These are phyloP conservation scores for Whalleya microplaca DNA, from an alignment of 2,329 filamentous ascomycete genomes.

Conservation along the genomic window DNA sequence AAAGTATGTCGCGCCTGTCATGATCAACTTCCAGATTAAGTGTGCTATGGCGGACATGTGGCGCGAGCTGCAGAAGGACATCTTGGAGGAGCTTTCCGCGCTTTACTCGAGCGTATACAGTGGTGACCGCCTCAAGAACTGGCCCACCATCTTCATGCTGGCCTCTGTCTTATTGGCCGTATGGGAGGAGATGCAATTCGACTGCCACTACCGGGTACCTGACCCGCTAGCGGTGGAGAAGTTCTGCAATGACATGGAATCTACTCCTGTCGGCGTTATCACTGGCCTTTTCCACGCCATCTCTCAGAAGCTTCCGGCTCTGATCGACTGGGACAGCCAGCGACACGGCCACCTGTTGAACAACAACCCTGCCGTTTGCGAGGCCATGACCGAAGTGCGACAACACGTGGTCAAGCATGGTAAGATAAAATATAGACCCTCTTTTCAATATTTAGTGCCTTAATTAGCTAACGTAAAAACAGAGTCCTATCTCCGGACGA, in stretches of 20 bases:
- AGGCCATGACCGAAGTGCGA: constrained; percentile 94
- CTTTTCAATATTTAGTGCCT: not conserved
- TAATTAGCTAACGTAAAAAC: constrained; percentile 49
- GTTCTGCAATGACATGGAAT: constrained; percentile 97
- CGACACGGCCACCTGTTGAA: constrained; percentile 90
- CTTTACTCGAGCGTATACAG: constrained; percentile 98
- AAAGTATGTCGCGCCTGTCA: constrained; percentile 90
- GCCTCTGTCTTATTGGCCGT: constrained; percentile 90
- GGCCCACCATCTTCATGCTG: constrained; percentile 98
- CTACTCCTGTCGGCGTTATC: constrained; percentile 92
- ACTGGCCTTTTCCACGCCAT: constrained; percentile 97
- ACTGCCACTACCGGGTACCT: constrained; percentile 92
- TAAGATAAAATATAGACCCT: constrained; percentile 52
- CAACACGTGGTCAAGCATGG: constrained; percentile 92
- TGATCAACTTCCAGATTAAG: constrained; percentile 99
- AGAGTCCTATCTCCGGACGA: constrained; percentile 87
- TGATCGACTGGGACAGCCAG: constrained; percentile 91
- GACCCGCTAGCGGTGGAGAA: constrained; percentile 85
- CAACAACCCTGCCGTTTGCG: constrained; percentile 90
- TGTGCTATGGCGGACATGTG: constrained; percentile 96
- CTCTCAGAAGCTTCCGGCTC: constrained; percentile 90
- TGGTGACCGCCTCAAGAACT: constrained; percentile 96
- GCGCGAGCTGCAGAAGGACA: constrained; percentile 95
- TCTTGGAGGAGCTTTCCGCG: constrained; percentile 87
- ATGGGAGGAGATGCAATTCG: constrained; percentile 99